Evolutionary conservation across 495 filamentous ascomycete genomes (phyloP).

Genomic region (Cercophora samala): DNA sequence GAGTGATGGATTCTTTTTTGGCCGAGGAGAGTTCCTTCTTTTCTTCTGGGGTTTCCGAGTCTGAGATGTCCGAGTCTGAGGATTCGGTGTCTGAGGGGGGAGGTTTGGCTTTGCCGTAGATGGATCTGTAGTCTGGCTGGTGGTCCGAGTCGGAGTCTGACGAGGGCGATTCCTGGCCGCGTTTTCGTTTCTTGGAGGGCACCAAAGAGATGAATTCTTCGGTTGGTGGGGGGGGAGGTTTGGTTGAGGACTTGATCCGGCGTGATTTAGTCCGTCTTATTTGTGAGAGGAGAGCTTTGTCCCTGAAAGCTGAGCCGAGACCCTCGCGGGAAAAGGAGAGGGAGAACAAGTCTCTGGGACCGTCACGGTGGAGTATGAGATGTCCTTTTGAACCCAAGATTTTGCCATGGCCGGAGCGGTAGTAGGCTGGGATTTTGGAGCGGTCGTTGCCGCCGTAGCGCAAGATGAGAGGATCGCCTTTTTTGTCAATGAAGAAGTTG

Average conservation of each 20-base stretch:
- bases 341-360: constrained; percentile 38
- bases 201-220: constrained; percentile 41
- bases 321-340: constrained; percentile 28
- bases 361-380: constrained; percentile 37
- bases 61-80: constrained; percentile 1
- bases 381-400: constrained; percentile 40
- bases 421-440: constrained; percentile 40
- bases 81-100: constrained; percentile 31
- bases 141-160: constrained; percentile 35
- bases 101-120: constrained; percentile 60
- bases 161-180: constrained; percentile 23
- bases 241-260: constrained; percentile 25
- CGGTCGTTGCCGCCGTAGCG: constrained; percentile 44
- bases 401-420: constrained; percentile 38
- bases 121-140: constrained; percentile 66
- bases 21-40: constrained; percentile 38
- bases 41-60: background rate
- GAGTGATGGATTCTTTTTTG: constrained; percentile 51
- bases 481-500: constrained; percentile 40
- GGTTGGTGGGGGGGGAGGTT: constrained; percentile 6
- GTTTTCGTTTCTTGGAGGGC: constrained; percentile 41
- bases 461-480: constrained; percentile 44
- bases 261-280: constrained; percentile 26
- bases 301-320: constrained; percentile 37
- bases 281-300: constrained; percentile 37